Evolutionary conservation across 1,284 basidiomycete genomes (phyloP).

Genomic region (Tilletia setariae): DNA sequence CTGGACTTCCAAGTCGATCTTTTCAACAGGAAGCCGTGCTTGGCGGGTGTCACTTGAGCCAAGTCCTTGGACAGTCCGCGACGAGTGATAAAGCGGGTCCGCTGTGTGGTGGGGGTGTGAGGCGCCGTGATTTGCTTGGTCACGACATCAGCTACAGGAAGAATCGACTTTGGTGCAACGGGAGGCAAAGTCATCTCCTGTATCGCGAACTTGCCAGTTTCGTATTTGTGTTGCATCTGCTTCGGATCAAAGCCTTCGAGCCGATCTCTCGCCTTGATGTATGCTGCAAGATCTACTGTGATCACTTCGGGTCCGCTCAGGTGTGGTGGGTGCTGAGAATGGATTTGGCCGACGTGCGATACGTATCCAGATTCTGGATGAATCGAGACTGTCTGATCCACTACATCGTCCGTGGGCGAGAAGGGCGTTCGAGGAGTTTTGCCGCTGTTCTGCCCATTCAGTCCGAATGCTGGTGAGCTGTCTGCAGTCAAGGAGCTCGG

Average conservation of each 20-base stretch:
- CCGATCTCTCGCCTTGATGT: background rate
- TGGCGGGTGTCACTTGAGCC: background rate
- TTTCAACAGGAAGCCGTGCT: background rate
- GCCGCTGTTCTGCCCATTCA: conserved; percentile 22
- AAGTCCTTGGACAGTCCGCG: background rate
- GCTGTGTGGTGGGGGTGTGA: conserved; percentile 1
- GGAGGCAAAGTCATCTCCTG: conserved; percentile 6
- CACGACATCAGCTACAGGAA: background rate
- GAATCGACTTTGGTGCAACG: background rate
- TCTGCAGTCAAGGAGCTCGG: conserved; percentile 38
- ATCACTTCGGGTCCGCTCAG: background rate
- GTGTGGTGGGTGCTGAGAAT: too few species aligned
- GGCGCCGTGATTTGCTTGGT: background rate
- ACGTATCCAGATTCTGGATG: conserved; percentile 14
- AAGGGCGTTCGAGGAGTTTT: conserved; percentile 45
- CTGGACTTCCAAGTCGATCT: background rate
- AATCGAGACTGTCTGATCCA: conserved; percentile 27
- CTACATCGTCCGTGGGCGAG: conserved; percentile 38
- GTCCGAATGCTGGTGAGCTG: conserved; percentile 43
- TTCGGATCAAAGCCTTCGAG: background rate
- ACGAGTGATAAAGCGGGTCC: background rate
- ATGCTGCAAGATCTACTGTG: background rate
- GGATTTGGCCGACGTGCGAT: background rate
- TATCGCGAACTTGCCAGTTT: conserved; percentile 26
- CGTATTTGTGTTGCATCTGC: conserved; percentile 23